Evolutionary conservation across 2,329 filamentous ascomycete genomes (phyloP).

Genomic region (Hirsutella thompsonii): DNA sequence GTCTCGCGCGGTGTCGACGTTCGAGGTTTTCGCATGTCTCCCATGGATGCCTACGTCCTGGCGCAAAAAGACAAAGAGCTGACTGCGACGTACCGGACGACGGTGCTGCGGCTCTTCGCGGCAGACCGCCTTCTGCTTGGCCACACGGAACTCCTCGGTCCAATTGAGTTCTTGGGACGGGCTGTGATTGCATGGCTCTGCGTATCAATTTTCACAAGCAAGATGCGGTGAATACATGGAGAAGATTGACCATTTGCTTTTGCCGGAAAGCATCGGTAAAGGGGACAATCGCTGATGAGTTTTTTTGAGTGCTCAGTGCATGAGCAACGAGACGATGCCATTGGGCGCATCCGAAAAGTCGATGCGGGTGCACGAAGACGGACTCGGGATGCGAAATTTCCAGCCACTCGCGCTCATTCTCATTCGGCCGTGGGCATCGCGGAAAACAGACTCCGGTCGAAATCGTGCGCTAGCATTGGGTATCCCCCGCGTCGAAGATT

Average conservation of each 20-base stretch:
- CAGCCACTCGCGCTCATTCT: not conserved
- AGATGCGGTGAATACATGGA: not conserved
- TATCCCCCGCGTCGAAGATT: not conserved
- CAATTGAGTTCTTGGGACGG: conserved; percentile 13
- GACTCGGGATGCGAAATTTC: not conserved
- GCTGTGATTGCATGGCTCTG: conserved; percentile 4
- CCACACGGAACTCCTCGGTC: conserved; percentile 13
- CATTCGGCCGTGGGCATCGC: not conserved
- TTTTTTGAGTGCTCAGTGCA: too few relatives aligned
- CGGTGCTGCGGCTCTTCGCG: conserved; percentile 28
- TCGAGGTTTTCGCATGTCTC: conserved; percentile 32
- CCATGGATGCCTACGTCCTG: conserved; percentile 37
- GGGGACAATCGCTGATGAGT: too few relatives aligned
- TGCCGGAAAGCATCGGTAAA: not conserved
- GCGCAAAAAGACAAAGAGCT: conserved; percentile 12
- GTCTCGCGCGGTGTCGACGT: conserved; percentile 21
- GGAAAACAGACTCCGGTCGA: not conserved
- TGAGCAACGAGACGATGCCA: not conserved
- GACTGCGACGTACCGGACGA: conserved; percentile 21
- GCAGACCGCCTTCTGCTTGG: conserved; percentile 28
- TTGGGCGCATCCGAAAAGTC: not conserved
- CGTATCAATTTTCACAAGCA: conserved; percentile 1
- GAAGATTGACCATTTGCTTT: too few relatives aligned
- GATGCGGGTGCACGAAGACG: not conserved
- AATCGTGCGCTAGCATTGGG: not conserved